phyloP scores from a whole-genome alignment of 768 basidiomycete genomes.

The Astraeus odoratus region DNA sequence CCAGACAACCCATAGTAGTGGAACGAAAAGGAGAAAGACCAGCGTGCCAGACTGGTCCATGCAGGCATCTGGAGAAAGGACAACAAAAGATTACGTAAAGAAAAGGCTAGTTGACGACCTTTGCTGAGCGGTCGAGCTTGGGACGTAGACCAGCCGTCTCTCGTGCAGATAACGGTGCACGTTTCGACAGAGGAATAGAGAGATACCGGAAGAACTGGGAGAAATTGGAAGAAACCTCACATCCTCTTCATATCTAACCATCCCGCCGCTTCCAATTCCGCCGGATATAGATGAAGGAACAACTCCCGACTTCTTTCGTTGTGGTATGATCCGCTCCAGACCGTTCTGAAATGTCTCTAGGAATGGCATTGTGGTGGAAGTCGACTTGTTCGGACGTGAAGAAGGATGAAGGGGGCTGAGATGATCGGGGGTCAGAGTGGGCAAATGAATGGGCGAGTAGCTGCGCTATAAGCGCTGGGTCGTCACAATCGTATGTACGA shows the following conservation, averaged over 20 bases:
- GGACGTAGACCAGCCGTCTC: too few species aligned
- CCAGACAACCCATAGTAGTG: conserved; percentile 59
- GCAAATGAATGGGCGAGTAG: too few species aligned
- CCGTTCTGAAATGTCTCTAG: conserved; percentile 24
- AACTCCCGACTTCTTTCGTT: conserved; percentile 4
- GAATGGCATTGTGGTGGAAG: conserved; percentile 16
- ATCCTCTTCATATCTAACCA: conserved; percentile 56
- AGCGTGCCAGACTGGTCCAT: conserved; percentile 41
- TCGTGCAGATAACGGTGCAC: too few species aligned
- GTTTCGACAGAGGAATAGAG: too few species aligned
- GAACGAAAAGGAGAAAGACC: conserved; percentile 58
- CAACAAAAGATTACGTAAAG: conserved; percentile 28
- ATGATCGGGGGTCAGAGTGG: too few species aligned
- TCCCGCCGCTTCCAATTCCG: conserved; percentile 52
- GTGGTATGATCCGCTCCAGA: conserved; percentile 26
- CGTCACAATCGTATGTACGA: too few species aligned
- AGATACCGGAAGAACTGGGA: too few species aligned
- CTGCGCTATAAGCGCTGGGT: too few species aligned
- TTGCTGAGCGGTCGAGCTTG: conserved; percentile 2
- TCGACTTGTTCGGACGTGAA: background rate
- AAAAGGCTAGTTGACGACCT: conserved; percentile 11
- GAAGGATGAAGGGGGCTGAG: background rate
- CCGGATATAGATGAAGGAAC: conserved; percentile 36
- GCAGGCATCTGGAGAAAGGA: conserved; percentile 26
- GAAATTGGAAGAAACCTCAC: conserved; percentile 38